Conservation (phyloP, 352 stramenopile genomes). For the Globisporangium megalacanthum region DNA sequence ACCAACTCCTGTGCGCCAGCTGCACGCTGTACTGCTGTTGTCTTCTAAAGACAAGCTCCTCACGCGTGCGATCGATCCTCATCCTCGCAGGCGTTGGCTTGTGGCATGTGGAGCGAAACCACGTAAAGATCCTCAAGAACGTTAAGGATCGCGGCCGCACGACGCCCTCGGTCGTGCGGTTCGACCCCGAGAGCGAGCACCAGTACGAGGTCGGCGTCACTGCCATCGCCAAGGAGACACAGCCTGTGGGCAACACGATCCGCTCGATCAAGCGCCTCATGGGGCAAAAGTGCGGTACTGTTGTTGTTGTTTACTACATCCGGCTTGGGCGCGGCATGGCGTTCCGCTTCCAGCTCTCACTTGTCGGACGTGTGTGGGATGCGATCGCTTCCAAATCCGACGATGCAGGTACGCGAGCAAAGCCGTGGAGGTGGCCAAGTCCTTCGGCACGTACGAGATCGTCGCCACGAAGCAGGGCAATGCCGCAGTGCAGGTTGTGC, state of each 20-base stretch:
- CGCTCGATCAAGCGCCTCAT: constrained; percentile 82
- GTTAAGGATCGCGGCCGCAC: constrained; percentile 50
- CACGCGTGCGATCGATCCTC: neutral
- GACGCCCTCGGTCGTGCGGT: constrained; percentile 77
- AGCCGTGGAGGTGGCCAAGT: constrained; percentile 44
- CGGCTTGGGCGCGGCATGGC: neutral
- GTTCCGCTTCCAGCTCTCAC: neutral
- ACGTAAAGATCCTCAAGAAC: constrained; percentile 86
- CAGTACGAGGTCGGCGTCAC: constrained; percentile 43
- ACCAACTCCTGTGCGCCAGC: constrained; percentile 95
- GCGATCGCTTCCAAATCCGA: too few relatives aligned
- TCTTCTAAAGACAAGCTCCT: neutral
- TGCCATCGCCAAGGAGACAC: constrained; percentile 46
- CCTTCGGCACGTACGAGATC: constrained; percentile 52
- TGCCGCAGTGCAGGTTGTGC: constrained; percentile 40
- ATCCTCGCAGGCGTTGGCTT: constrained; percentile 50
- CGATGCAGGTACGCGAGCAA: constrained; percentile 41
- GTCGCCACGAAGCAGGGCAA: constrained; percentile 49
- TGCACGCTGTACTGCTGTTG: neutral
- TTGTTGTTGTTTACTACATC: neutral
- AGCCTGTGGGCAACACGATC: constrained; percentile 64
- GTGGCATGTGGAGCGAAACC: constrained; percentile 73
- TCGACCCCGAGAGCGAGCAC: constrained; percentile 39
- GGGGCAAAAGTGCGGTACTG: constrained; percentile 36
- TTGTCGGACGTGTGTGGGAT: too few relatives aligned